Percentiles rank a stretch among this genome's conserved stretches.
Evolutionary conservation across 164 flowering plant genomes (phyloP).

Genomic region (Akebia trifoliata): DNA sequence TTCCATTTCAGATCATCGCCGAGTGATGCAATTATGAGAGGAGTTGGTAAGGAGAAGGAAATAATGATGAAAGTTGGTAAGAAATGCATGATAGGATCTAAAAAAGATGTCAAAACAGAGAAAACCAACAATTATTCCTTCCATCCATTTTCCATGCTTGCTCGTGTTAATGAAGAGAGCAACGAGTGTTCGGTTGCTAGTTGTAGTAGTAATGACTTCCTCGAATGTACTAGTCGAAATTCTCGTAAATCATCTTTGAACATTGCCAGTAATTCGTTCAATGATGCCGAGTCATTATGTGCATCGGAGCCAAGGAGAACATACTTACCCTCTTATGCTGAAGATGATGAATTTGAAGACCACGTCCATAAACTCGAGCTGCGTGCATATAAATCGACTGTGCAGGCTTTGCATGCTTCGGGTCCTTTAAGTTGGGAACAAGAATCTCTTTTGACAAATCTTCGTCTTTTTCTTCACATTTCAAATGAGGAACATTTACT

Average conservation of each 20-base stretch:
- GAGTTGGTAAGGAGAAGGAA: slow-evolving; percentile 9
- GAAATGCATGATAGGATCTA: slow-evolving; percentile 12
- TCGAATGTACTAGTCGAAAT: slow-evolving; percentile 3
- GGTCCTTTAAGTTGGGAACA: slow-evolving; percentile 65
- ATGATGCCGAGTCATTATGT: slow-evolving; percentile 41
- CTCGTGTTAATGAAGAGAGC: slow-evolving; percentile 17
- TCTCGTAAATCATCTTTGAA: slow-evolving; percentile 7
- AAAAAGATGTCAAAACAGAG: slow-evolving; percentile 8
- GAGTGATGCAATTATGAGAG: not conserved
- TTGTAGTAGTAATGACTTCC: slow-evolving; percentile 28
- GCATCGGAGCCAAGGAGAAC: too few species aligned
- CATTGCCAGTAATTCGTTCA: slow-evolving; percentile 6
- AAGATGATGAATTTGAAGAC: slow-evolving; percentile 17
- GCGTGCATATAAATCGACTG: slow-evolving; percentile 35
- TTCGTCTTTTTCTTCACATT: slow-evolving; percentile 42
- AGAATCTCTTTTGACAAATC: slow-evolving; percentile 46
- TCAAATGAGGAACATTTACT: slow-evolving; percentile 51
- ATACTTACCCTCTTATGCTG: not conserved
- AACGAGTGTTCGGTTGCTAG: slow-evolving; percentile 34
- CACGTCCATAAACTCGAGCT: slow-evolving; percentile 40
- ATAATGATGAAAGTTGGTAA: slow-evolving; percentile 13
- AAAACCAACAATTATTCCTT: slow-evolving; percentile 2
- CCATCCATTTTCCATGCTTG: slow-evolving; percentile 1
- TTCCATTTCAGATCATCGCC: not conserved
- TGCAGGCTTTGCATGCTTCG: slow-evolving; percentile 43